Evolutionary conservation across 192 early-diverging fungal genomes (phyloP), one percentile per base, ranked within the genome.

Genomic region (Entomortierella parvispora): DNA sequence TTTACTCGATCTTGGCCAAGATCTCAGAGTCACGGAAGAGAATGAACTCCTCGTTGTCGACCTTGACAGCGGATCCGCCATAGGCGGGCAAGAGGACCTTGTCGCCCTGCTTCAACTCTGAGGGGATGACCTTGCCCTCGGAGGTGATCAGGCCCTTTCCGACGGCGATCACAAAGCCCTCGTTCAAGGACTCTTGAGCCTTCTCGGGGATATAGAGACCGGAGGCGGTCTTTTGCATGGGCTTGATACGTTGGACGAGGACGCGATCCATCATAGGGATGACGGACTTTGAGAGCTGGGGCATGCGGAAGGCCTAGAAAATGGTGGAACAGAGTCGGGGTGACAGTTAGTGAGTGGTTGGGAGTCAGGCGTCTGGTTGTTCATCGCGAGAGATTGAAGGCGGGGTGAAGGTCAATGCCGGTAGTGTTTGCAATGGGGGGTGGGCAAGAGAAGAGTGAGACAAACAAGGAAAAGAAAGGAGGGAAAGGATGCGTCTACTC

Each of bases 201-300:
- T 97, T 97, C 80, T 99, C 95, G 40, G 97, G 97, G 47, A 99
- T 94, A 81, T 92, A 93, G 65, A 99, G 87, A 69, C 97, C 97
- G 8, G 91, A 83, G 46, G 94, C 92, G 42, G 97, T 99, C 84
- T 95, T 89, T 84, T 93, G 88, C 42, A 85, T 83, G 43, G 96
- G 90, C 87, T 99, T 98, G 81, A 97, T 79, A 63, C 95, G 93
- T 86, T 97, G 91, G 66, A 98, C 87, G 33, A 99, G 90, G 56
- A 98, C 94, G 61, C 97, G 93, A 89, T 98, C 97, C 67, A 97
- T 92, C 71, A 99, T 91, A 54, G 97, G 97, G 52, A 97, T 86
- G 78, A 99, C 92, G 69, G 90, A 86, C 87, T 94, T 95, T n/a
- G 63, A 54, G 51, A 65, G 46, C 50, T 53, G 22, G 63, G 63